Evolutionary conservation across 257 asterid genomes (phyloP), one percentile per base, ranked within the genome.

Genomic region (Lycium ferocissimum): DNA sequence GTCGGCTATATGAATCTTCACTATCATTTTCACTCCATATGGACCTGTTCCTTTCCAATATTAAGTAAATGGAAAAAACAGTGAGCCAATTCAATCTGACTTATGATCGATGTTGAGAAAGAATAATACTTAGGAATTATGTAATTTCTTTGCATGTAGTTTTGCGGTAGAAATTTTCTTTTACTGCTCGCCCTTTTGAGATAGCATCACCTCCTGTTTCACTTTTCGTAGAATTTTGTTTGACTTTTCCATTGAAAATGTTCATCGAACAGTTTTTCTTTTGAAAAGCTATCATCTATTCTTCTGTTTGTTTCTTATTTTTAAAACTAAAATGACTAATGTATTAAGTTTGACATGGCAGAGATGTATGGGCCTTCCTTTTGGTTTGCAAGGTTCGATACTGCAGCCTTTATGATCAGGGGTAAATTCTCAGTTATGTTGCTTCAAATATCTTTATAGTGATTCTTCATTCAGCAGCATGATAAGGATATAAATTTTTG

Each of bases 341-440:
- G 80, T 43, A 85, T 84, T 84, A 83, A 58, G 87, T 13, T 88
- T 92, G 61, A 82, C 84, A 59, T 90, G 86, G 84, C 99, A 95
- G 98, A 90, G 99, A 95, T 87, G 91, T 95, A 63, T 95, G 99
- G 98, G 97, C 98, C 45, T 95, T 95, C 88, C 99, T 95, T 87
- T 88, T 95, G 93, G 89, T 93, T 86, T 91, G 97, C 96, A 93
- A 95, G 90, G 97, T 95, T 87, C 93, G 53, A 35, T 95, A 94
- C 89, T 95, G 99, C 93, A 90, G 97, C 92, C 99, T 94, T 83
- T 95, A 95, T 75, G 99, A 95, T 89, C 95, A 93, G 83, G 99
- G 99, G 99, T 95, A 92, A 89, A 54, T 85, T 37, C 61, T 76
- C 8, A 14, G 63, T 76, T 76, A 26, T 49, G 45, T 13, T 76